Base-by-base conservation (phyloP, 345 rosid genomes). In the Lepidium aucheri region DNA sequence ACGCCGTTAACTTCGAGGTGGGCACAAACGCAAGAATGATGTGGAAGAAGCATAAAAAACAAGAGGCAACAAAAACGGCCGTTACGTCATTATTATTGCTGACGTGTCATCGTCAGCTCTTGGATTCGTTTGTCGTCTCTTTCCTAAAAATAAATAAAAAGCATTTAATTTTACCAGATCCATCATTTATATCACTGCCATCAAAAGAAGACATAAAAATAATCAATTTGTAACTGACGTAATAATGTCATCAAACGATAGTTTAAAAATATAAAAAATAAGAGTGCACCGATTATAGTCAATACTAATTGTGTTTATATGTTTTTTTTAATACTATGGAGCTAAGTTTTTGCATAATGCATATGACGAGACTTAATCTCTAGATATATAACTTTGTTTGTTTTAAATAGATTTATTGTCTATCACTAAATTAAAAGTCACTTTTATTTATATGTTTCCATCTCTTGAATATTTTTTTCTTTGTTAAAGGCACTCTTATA, bases 1-100 rank as follows among this genome's bases (percentile, higher is more conserved):
- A 57, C 66, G 52, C 76, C 76, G 66, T 72, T 72, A 65, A 49
- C 54, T 41, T 57, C 71, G 58, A 71, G 75, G 74, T 39, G 28
- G 52, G 57, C 54, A 53, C 43, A 71, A 28, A 44, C 34, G 40
- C 49, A 70, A 35, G 69, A 35, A 62, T 53, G 47, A 46, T 12
- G 56, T 26, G 56, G 22, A 43, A 11, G 13, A 6, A 53, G n/a
- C 54, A 24, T 43, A 60, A 60, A 60, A 38, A 13, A 63, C 68
- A 70, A 62, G 30, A 24, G 20, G 44, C 69, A 57, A 64, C 76
- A 32, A 60, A 65, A 72, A 58, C 67, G 76, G 67, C 41, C 71
- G 66, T 72, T 72, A 72, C 75, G 69, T 63, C 75, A 63, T 72
- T 55, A 72, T 72, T 63, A 56, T 2, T 7, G 26, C 38, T 64